Percentiles rank a stretch among this genome's conserved stretches.
Conservation (phyloP, 1,284 basidiomycete genomes). For the Moesziomyces sp. region DNA sequence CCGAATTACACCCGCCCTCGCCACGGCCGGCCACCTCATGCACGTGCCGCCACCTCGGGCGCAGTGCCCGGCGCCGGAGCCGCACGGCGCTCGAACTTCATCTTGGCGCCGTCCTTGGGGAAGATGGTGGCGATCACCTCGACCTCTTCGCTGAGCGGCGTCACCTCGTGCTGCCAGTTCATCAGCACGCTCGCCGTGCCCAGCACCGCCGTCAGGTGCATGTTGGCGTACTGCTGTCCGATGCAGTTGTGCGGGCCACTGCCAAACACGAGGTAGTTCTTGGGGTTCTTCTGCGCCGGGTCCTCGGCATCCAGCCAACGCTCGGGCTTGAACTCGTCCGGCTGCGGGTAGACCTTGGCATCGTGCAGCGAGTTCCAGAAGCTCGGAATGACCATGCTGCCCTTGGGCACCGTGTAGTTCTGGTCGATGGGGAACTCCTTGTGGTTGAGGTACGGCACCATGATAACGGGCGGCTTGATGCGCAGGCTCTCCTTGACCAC, state of each 20-base stretch:
- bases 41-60: constrained; percentile 59
- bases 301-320: constrained; percentile 91
- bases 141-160: constrained; percentile 82
- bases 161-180: constrained; percentile 88
- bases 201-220: constrained; percentile 88
- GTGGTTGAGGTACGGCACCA: constrained; percentile 90
- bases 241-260: constrained; percentile 86
- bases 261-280: constrained; percentile 96
- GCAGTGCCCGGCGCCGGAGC: constrained; percentile 52
- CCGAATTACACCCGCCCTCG: too few species aligned
- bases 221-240: constrained; percentile 88
- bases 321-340: constrained; percentile 85
- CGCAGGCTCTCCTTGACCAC: constrained; percentile 92
- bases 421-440: constrained; percentile 90
- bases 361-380: constrained; percentile 93
- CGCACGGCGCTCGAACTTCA: constrained; percentile 74
- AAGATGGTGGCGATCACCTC: constrained; percentile 74
- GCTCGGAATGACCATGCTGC: constrained; percentile 96
- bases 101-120: constrained; percentile 88
- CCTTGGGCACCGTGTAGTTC: constrained; percentile 89
- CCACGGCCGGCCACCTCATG: constrained; percentile 7
- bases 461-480: constrained; percentile 79
- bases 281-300: constrained; percentile 85
- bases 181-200: constrained; percentile 84
- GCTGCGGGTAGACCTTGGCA: constrained; percentile 84